Evolutionary conservation across 768 basidiomycete genomes (phyloP).

Genomic region (Boletus pseudopeckii): DNA sequence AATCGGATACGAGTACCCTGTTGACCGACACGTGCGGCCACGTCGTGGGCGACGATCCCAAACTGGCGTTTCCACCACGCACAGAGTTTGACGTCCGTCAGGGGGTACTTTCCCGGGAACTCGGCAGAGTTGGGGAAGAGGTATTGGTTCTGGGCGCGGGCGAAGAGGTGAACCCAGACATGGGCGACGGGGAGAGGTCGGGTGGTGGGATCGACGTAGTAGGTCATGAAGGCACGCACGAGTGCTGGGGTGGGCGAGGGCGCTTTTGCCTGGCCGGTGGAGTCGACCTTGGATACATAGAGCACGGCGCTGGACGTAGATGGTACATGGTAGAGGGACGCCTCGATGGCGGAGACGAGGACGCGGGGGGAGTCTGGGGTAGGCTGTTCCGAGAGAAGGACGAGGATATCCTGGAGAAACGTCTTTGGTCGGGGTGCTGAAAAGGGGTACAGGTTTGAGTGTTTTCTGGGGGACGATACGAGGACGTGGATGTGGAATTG

Average conservation of each 20-base stretch:
- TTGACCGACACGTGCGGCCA: slow-evolving; percentile 21
- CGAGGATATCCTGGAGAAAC: slow-evolving; percentile 72
- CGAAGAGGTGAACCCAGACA: slow-evolving; percentile 86
- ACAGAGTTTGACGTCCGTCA: slow-evolving; percentile 78
- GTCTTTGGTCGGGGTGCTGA: slow-evolving; percentile 61
- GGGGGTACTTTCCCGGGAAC: slow-evolving; percentile 61
- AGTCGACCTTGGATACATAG: slow-evolving; percentile 93
- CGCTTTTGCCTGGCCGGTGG: slow-evolving; percentile 68
- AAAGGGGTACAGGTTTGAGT: slow-evolving; percentile 70
- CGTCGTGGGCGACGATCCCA: slow-evolving; percentile 47
- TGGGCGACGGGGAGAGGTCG: slow-evolving; percentile 54
- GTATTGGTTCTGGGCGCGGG: slow-evolving; percentile 87
- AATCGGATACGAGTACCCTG: slow-evolving; percentile 24
- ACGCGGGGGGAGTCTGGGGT: slow-evolving; percentile 49
- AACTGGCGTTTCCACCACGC: slow-evolving; percentile 90
- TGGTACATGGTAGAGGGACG: slow-evolving; percentile 69
- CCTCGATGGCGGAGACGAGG: slow-evolving; percentile 79
- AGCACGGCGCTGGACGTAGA: slow-evolving; percentile 66
- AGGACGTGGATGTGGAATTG: slow-evolving; percentile 76
- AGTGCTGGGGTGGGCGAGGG: slow-evolving; percentile 72
- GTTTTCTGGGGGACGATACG: slow-evolving; percentile 63
- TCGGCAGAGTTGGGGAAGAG: slow-evolving; percentile 87
- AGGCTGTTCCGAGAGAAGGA: slow-evolving; percentile 67
- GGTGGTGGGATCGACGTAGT: slow-evolving; percentile 60
- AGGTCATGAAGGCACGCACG: slow-evolving; percentile 61